phyloP scores from a whole-genome alignment of 2,329 filamentous ascomycete genomes.

The Colletotrichum plurivorum region DNA sequence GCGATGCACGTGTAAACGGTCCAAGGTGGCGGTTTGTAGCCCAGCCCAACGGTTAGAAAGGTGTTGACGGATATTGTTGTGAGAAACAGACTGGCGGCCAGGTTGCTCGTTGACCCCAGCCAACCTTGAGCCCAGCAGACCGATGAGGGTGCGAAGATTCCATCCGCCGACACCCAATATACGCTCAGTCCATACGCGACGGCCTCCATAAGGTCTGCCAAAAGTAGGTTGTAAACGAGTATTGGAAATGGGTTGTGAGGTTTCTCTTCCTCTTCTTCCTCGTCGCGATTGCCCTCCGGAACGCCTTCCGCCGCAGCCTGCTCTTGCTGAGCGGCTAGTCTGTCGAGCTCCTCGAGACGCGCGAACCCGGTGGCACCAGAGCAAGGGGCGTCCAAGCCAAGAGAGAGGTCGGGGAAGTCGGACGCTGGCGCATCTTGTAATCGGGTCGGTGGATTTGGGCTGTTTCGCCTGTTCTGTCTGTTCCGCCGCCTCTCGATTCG shows the following conservation, averaged over 20 bases:
- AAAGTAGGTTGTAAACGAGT: slow-evolving; percentile 71
- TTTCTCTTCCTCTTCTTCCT: background rate
- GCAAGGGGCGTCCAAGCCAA: slow-evolving; percentile 17
- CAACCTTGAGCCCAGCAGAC: slow-evolving; percentile 70
- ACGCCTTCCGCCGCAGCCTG: background rate
- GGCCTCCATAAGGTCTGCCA: slow-evolving; percentile 72
- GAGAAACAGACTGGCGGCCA: slow-evolving; percentile 71
- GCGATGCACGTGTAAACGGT: slow-evolving; percentile 60
- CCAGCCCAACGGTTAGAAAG: slow-evolving; percentile 66
- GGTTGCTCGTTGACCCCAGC: slow-evolving; percentile 69
- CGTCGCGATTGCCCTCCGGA: background rate
- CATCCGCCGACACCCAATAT: slow-evolving; percentile 62
- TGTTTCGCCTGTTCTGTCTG: background rate
- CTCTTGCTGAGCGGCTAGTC: slow-evolving; percentile 15
- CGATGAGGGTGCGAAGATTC: slow-evolving; percentile 61
- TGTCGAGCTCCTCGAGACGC: slow-evolving; percentile 23
- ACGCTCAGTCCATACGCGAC: slow-evolving; percentile 69
- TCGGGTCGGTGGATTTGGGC: background rate
- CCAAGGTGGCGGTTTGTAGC: slow-evolving; percentile 60
- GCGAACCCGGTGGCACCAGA: slow-evolving; percentile 2
- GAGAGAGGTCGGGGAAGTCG: slow-evolving; percentile 21
- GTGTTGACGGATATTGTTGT: slow-evolving; percentile 71
- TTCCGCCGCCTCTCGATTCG: background rate
- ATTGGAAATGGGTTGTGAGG: slow-evolving; percentile 69
- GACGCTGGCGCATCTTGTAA: background rate